phyloP scores from a whole-genome alignment of 1,284 basidiomycete species.

The Lentinus polychrous region DNA sequence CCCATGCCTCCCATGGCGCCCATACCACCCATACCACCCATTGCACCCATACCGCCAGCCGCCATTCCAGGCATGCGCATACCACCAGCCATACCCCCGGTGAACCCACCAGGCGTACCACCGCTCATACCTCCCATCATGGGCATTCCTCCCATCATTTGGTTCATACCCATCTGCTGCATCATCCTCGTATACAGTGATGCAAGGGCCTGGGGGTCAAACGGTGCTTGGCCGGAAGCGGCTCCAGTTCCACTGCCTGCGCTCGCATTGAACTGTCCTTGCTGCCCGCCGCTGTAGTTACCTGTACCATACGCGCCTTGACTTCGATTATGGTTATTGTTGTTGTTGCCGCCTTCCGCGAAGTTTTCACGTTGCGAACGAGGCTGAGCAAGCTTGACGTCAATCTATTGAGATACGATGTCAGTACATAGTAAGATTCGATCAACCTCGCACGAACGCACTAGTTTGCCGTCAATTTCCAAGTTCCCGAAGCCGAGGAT shows the following conservation, averaged over 20 bases:
- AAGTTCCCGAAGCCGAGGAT: constrained; percentile 82
- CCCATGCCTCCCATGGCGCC: constrained; percentile 35
- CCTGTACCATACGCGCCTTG: constrained; percentile 23
- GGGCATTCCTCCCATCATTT: constrained; percentile 40
- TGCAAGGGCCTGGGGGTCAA: constrained; percentile 77
- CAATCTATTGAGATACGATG: constrained; percentile 53
- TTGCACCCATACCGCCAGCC: constrained; percentile 28
- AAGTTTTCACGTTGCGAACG: constrained; percentile 68
- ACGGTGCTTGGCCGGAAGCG: constrained; percentile 44
- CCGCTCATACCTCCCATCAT: constrained; percentile 35
- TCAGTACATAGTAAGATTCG: constrained; percentile 6
- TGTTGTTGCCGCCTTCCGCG: constrained; percentile 21
- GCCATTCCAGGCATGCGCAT: constrained; percentile 28
- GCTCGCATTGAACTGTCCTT: neutral
- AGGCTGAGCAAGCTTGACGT: constrained; percentile 91
- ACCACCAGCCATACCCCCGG: constrained; percentile 30
- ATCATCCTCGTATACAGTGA: constrained; percentile 81
- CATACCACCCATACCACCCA: constrained; percentile 35
- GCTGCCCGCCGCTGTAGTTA: constrained; percentile 12
- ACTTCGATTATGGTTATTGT: neutral
- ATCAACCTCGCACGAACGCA: constrained; percentile 30
- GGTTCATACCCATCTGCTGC: constrained; percentile 58
- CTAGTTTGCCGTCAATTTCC: constrained; percentile 88
- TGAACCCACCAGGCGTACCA: constrained; percentile 26
- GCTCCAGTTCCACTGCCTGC: neutral